Percentiles rank a stretch among this genome's conserved stretches.
phyloP scores from a whole-genome alignment of 192 early-diverging fungal genomes.

The Hyaloraphidium curvatum region DNA sequence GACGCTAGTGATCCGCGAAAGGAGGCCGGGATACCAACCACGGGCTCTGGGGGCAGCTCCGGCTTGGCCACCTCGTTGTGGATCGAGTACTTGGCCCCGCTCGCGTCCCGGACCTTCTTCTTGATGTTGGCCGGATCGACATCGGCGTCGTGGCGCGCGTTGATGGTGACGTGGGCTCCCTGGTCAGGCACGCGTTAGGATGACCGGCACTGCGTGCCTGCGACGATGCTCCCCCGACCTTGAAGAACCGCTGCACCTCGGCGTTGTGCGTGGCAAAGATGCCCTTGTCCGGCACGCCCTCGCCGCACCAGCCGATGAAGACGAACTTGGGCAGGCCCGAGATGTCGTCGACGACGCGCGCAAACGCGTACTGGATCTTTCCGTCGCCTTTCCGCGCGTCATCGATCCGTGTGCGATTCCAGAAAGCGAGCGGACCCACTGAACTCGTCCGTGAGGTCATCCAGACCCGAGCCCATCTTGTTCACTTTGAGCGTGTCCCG shows the following conservation, averaged over 20 bases:
- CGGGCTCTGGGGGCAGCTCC: constrained; percentile 3
- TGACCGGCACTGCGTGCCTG: not conserved
- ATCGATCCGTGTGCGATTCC: not conserved
- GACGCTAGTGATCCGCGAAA: too few species aligned
- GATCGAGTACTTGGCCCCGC: constrained; percentile 79
- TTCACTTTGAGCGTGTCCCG: not conserved
- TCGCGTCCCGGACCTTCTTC: constrained; percentile 60
- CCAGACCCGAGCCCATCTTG: constrained; percentile 40
- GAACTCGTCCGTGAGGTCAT: constrained; percentile 82
- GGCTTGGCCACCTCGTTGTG: constrained; percentile 24
- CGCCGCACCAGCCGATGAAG: constrained; percentile 88
- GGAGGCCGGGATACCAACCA: constrained; percentile 8
- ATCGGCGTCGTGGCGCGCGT: constrained; percentile 63
- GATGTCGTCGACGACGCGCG: constrained; percentile 63
- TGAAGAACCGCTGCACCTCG: constrained; percentile 63
- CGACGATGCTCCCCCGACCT: constrained; percentile 16
- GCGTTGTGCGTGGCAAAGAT: constrained; percentile 64
- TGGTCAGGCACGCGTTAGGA: constrained; percentile 8
- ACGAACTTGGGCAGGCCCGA: constrained; percentile 73
- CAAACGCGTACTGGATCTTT: constrained; percentile 80
- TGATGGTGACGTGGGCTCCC: constrained; percentile 73
- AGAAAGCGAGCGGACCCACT: not conserved
- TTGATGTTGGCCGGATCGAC: constrained; percentile 66
- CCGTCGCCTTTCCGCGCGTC: constrained; percentile 29
- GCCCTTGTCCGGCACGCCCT: constrained; percentile 83